Percentiles rank a stretch among this genome's conserved stretches.
phyloP scores from a whole-genome alignment of 768 basidiomycete species.

The Mrakia gelida region DNA sequence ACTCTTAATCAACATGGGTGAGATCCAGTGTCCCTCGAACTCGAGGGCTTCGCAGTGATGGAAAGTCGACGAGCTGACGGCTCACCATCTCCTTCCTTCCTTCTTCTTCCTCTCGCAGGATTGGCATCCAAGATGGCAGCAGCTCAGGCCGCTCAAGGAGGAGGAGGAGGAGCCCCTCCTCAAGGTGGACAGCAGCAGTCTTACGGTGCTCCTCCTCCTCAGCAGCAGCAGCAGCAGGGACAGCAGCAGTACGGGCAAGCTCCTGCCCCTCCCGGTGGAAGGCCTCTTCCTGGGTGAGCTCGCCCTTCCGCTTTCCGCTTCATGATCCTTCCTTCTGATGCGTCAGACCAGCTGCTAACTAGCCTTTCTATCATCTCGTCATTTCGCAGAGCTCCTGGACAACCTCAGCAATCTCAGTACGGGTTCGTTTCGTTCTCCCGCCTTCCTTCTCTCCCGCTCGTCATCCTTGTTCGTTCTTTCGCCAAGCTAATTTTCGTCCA shows the following conservation, averaged over 20 bases:
- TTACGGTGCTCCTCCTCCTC: constrained; percentile 22
- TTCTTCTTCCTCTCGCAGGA: background rate
- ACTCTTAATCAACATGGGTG: background rate
- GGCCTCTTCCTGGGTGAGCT: constrained; percentile 1
- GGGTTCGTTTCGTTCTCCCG: background rate
- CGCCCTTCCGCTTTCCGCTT: background rate
- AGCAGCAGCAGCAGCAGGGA: constrained; percentile 1
- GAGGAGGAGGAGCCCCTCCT: background rate
- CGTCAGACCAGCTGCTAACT: background rate
- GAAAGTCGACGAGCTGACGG: background rate
- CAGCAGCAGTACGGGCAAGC: constrained; percentile 12
- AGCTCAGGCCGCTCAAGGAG: constrained; percentile 10
- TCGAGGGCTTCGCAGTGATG: background rate
- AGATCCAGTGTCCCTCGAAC: background rate
- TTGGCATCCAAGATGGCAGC: constrained; percentile 21
- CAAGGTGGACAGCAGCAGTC: background rate
- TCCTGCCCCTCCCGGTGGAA: background rate
- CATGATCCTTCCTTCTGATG: background rate
- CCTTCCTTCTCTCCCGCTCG: background rate
- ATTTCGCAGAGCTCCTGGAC: background rate
- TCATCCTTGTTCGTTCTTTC: background rate
- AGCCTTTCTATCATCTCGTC: background rate
- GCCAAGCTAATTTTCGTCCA: background rate
- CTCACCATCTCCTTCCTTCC: background rate
- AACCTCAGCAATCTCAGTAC: constrained; percentile 12